These are phyloP conservation scores for Arabidopsis thaliana DNA, from an alignment of 345 rosid species.

Conservation along the genomic window TAIR10.1 NC_003074.8:14575501-14576000, in stretches of 20 bases:
- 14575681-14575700: not conserved
- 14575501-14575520: fast-evolving
- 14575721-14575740: not conserved
- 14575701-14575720: not conserved
- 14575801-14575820: not conserved
- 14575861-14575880: not conserved
- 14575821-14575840: not conserved
- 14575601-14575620: not conserved
- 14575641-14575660: not conserved
- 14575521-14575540: not conserved
- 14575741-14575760: not conserved
- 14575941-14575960: not conserved
- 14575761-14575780: not conserved
- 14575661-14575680: not conserved
- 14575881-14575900: not conserved
- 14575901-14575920: not conserved
- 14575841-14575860: not conserved
- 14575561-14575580: not conserved
- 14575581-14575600: fast-evolving
- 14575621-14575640: not conserved
- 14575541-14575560: not conserved
- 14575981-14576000: too few relatives aligned
- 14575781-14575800: not conserved
- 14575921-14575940: too few relatives aligned
- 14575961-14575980: not conserved